Evolutionary conservation across 1,284 basidiomycete species (phyloP).

Genomic region (Coniferiporia sulphurascens): DNA sequence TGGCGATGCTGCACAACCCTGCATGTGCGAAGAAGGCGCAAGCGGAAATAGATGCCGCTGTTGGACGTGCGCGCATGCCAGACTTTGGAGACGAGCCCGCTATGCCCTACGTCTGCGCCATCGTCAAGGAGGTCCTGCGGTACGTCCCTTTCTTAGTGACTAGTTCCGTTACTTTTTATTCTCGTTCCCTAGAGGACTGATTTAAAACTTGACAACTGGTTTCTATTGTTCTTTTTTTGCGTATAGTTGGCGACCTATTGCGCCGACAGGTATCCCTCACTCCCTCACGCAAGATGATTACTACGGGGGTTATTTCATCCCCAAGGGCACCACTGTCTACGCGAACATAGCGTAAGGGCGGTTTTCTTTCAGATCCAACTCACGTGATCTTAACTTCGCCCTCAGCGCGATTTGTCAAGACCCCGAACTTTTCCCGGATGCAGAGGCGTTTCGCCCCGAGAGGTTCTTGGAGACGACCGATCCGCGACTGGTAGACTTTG

Average conservation of each 20-base stretch:
- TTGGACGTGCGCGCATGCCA: slow-evolving; percentile 6
- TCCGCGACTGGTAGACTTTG: slow-evolving; percentile 17
- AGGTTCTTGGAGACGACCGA: slow-evolving; percentile 15
- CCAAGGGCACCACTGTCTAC: slow-evolving; percentile 45
- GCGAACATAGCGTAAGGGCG: slow-evolving; percentile 42
- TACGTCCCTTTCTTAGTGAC: slow-evolving; percentile 20
- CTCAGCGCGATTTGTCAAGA: slow-evolving; percentile 18
- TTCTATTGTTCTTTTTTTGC: background rate
- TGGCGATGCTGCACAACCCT: slow-evolving; percentile 8
- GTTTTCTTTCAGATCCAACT: background rate
- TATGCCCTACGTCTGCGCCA: slow-evolving; percentile 11
- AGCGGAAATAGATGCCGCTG: slow-evolving; percentile 4
- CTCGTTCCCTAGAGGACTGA: background rate
- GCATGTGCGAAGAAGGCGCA: slow-evolving; percentile 7
- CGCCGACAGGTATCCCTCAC: slow-evolving; percentile 44
- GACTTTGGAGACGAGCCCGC: slow-evolving; percentile 1
- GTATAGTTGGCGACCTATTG: slow-evolving; percentile 11
- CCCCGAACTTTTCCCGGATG: slow-evolving; percentile 15
- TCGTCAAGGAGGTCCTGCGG: slow-evolving; percentile 13
- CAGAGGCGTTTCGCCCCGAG: slow-evolving; percentile 17
- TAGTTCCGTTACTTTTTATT: background rate
- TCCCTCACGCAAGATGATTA: slow-evolving; percentile 49
- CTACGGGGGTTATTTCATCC: slow-evolving; percentile 48
- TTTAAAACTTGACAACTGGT: too few species aligned
- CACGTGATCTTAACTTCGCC: too few species aligned